Evolutionary conservation across 805 yeast genomes (phyloP), one percentile per base, ranked within the genome.

Genomic region (Jamesozyma hellenica): DNA sequence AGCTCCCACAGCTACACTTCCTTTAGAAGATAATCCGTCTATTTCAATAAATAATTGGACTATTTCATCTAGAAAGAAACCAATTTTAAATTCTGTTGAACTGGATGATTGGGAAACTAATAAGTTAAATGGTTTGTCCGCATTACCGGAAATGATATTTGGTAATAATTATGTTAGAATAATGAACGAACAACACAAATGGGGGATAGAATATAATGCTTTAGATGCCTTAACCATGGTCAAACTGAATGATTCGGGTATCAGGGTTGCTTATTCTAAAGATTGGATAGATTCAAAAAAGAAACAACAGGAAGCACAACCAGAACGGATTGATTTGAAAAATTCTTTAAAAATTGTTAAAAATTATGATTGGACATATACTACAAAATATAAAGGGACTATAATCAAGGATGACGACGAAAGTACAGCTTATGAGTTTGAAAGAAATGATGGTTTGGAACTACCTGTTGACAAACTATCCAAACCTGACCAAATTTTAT

Each of bases 91-190:
- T 47, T 69, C 87, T 1, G 66, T 60, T 1, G 95, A 87, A 53
- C 72, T 90, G 41, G 95, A 86, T 42, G 61, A 61, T 2, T 71
- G 80, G 52, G 82, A 77, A 44, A 58, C 51, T 12, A 73, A 72
- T 4, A 45, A 50, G 32, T 56, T 77, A 38, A 70, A 81, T 39
- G 77, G 77, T 13, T 75, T 90, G 45, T 31, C 34, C 7, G 95
- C 97, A 0, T 63, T 90, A 32, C 99, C 99, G 0, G 99, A 92
- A 58, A 92, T 92, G 97, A 87, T 92, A 5, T 92, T 92, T 63
- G 97, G 97, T 9, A 76, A 83, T 49, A 88, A 83, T 55, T 61
- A 63, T 41, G 76, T 87, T 10, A 71, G 68, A 36, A 55, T 87
- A 10, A 66, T 62, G 37, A 70, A 73, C 43, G 46, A 49, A 3